Evolutionary conservation across 257 asterid genomes (phyloP), one percentile per base, ranked within the genome.

Genomic region (Primulina tabacum): DNA sequence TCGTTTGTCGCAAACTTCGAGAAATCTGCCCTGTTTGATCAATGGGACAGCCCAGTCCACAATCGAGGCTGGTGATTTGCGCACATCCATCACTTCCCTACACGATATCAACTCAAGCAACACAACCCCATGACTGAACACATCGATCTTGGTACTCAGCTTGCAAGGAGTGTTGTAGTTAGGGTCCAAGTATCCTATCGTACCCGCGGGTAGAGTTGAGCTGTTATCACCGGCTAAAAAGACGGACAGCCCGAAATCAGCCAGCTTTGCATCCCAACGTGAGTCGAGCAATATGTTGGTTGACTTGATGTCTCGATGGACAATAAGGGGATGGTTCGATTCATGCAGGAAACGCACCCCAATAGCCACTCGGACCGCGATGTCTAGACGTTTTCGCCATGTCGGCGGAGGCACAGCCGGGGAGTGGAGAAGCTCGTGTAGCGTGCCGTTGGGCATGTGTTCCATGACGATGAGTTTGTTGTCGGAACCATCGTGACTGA

Each of bases 151-250:
- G 5, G 90, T 78, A 81, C 93, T 88, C 47, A 90, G 30, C 60
- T 82, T 76, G 60, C 78, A 26, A 0, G 97, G 96, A 34, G 79
- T 77, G 16, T 88, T 84, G 30, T 90, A 90, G 33, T 69, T 62
- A 10, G 97, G 97, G 65, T 90, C 97, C 16, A 90, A 56, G 61
- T 90, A 90, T 9, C 97, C 97, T 0, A 90, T 80, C 0, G 96
- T 90, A 12, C 95, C 95, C 0, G 96, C 95, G 0, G 94, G 97
- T 1, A 84, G 85, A 61, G 30, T 74, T 20, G 38, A 1, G 63
- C 73, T 76, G 53, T 53, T 70, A 4, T 38, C 65, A 14, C 69
- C 30, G 4, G 40, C 58, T 76, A 83, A 43, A 5, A 71, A 47
- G 0, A 76, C 30, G 0, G 92, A 86, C 3, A 90, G 73, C 20